Conservation (phyloP, 352 stramenopile genomes). For the Elongisporangium senticosum region DNA sequence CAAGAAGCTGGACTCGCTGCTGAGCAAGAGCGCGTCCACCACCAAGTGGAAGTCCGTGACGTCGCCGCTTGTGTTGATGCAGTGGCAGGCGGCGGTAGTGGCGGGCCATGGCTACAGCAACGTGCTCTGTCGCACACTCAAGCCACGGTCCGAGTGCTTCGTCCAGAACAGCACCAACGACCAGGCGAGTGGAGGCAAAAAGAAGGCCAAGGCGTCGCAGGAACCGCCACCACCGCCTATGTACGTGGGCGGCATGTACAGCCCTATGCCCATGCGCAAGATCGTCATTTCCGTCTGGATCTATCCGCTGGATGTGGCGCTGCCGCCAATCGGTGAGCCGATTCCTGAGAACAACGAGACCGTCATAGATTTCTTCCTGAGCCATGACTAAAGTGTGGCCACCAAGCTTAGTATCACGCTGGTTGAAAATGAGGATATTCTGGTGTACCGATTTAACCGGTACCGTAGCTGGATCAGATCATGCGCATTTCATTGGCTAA, state of each 20-base stretch:
- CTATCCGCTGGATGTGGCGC: constrained; percentile 59
- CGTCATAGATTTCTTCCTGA: constrained; percentile 47
- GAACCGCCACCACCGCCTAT: background rate
- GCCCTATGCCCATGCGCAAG: constrained; percentile 45
- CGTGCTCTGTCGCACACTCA: constrained; percentile 25
- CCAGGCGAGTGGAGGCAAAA: background rate
- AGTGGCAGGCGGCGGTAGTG: constrained; percentile 60
- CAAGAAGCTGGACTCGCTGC: constrained; percentile 29
- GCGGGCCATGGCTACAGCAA: constrained; percentile 22
- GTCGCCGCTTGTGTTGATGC: constrained; percentile 32
- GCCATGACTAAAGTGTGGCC: too few species aligned
- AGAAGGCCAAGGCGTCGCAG: constrained; percentile 1
- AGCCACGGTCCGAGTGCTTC: constrained; percentile 20
- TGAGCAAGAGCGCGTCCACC: constrained; percentile 27
- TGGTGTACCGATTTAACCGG: background rate
- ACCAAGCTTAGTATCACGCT: too few species aligned
- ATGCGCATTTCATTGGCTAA: background rate
- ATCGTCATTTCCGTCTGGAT: constrained; percentile 61
- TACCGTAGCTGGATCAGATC: background rate
- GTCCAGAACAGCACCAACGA: constrained; percentile 2
- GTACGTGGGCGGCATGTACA: constrained; percentile 28
- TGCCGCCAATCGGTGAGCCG: constrained; percentile 49
- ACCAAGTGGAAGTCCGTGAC: constrained; percentile 23
- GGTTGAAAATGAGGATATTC: constrained; percentile 2
- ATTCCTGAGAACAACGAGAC: constrained; percentile 33